Conservation (phyloP, 2,329 filamentous ascomycete genomes). For the Monosporascus sp. region DNA sequence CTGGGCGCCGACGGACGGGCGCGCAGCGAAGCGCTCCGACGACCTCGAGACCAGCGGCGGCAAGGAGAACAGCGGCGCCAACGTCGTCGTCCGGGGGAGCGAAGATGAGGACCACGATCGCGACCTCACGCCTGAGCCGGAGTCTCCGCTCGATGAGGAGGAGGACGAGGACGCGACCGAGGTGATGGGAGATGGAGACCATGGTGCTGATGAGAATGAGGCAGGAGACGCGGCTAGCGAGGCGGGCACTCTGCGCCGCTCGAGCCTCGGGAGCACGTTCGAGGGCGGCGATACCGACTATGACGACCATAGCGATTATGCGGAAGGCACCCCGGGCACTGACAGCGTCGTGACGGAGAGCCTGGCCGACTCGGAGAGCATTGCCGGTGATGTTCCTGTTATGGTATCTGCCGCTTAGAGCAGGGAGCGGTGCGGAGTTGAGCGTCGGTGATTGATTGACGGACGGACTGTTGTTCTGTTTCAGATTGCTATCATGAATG, state of each 20-base stretch:
- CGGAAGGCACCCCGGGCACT: constrained; percentile 34
- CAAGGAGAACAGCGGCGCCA: constrained; percentile 44
- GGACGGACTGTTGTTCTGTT: not conserved
- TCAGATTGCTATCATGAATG: no score
- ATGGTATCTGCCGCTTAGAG: constrained; percentile 27
- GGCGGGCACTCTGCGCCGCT: constrained; percentile 41
- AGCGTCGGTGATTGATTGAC: not conserved
- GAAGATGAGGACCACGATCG: constrained; percentile 16
- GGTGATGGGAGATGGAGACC: constrained; percentile 3
- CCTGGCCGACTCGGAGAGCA: constrained; percentile 23
- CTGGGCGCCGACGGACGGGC: constrained; percentile 45
- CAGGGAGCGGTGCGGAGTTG: constrained; percentile 1
- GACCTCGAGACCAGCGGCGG: constrained; percentile 47
- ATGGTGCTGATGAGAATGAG: constrained; percentile 10
- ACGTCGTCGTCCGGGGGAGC: constrained; percentile 22
- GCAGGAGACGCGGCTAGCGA: constrained; percentile 40
- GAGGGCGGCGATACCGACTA: constrained; percentile 33
- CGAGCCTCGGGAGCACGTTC: constrained; percentile 43
- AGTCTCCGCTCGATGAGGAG: constrained; percentile 17
- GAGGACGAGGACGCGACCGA: constrained; percentile 21
- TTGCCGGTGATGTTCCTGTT: constrained; percentile 28
- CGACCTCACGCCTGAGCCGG: constrained; percentile 2
- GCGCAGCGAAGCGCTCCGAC: constrained; percentile 42
- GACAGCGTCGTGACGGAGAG: constrained; percentile 23
- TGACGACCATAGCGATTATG: constrained; percentile 42